Percentiles rank a stretch among this genome's conserved stretches.
Conservation (phyloP, 1,284 basidiomycete species). For the Apiotrichum brassicae region DNA sequence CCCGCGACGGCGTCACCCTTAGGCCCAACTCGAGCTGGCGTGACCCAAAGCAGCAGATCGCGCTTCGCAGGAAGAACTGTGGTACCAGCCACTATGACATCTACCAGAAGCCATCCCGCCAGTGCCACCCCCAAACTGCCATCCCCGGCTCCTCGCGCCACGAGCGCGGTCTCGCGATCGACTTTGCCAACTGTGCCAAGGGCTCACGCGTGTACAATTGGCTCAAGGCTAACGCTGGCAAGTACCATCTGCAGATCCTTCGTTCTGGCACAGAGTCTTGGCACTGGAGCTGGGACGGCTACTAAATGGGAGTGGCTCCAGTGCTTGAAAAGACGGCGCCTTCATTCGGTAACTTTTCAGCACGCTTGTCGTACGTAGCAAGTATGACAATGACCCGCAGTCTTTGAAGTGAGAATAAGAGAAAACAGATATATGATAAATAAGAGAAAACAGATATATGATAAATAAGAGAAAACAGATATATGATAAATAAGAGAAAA, state of each 20-base stretch:
- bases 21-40: constrained; percentile 3
- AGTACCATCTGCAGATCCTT: constrained; percentile 3
- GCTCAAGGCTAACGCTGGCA: background rate
- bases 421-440: no score
- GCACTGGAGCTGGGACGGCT: background rate
- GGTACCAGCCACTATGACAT: constrained; percentile 1
- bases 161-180: constrained; percentile 11
- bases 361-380: no score
- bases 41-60: background rate
- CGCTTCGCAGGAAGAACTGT: constrained; percentile 5
- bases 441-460: no score
- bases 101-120: constrained; percentile 2
- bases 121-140: constrained; percentile 2
- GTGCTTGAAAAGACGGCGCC: no score
- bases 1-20: background rate
- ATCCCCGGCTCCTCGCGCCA: constrained; percentile 1
- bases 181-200: background rate
- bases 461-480: no score
- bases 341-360: no score
- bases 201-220: background rate
- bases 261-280: constrained; percentile 2
- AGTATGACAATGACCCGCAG: no score
- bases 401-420: no score
- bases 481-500: no score
- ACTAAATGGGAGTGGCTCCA: no score